Percentiles rank a stretch among this genome's conserved stretches.
Conservation (phyloP, 192 early-diverging fungal species). For the Coemansia sp. region DNA sequence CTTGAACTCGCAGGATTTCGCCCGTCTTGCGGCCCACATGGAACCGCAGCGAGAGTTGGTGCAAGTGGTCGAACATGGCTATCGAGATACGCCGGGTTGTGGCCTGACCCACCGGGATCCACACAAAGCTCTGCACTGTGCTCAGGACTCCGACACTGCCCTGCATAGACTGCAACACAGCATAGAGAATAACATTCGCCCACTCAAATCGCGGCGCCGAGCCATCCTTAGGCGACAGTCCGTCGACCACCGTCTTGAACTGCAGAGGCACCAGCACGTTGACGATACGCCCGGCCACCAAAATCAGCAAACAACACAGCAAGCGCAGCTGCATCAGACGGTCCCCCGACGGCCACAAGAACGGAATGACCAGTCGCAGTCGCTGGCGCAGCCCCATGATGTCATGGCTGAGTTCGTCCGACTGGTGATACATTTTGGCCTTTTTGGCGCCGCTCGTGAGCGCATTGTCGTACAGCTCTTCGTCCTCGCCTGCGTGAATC, state of each 20-base stretch:
- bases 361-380: conserved; percentile 70
- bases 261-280: conserved; percentile 83
- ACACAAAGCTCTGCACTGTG: conserved; percentile 77
- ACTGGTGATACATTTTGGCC: conserved; percentile 52
- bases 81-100: conserved; percentile 91
- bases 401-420: conserved; percentile 44
- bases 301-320: conserved; percentile 62
- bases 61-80: conserved; percentile 85
- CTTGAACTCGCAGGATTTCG: conserved; percentile 84
- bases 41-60: conserved; percentile 82
- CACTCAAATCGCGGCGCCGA: conserved; percentile 46
- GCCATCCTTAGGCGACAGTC: conserved; percentile 53
- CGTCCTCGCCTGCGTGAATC: neutral
- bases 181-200: conserved; percentile 46
- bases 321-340: conserved; percentile 64
- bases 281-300: conserved; percentile 65
- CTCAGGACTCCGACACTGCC: conserved; percentile 70
- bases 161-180: conserved; percentile 43
- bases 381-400: conserved; percentile 51
- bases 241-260: conserved; percentile 80
- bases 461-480: conserved; percentile 18
- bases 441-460: conserved; percentile 49
- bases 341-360: conserved; percentile 76
- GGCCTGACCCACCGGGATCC: conserved; percentile 93
- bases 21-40: conserved; percentile 95